phyloP scores from a whole-genome alignment of 352 stramenopile species.

The Globisporangium cederbergense region DNA sequence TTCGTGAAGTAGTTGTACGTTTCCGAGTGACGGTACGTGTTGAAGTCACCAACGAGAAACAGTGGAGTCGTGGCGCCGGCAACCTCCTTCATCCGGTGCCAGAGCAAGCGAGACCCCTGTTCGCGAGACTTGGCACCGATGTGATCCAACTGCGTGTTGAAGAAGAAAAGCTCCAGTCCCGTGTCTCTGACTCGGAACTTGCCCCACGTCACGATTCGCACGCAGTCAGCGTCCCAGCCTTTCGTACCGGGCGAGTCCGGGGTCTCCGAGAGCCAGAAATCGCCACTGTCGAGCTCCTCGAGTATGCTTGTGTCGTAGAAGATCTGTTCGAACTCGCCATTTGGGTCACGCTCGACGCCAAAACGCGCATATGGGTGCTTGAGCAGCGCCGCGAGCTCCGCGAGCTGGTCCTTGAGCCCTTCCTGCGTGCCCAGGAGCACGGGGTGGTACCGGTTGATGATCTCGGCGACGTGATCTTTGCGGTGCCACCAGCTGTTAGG shows the following conservation, averaged over 20 bases:
- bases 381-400: constrained; percentile 50
- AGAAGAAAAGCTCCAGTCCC: constrained; percentile 63
- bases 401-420: constrained; percentile 63
- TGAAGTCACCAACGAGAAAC: constrained; percentile 85
- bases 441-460: constrained; percentile 74
- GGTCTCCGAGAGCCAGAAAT: constrained; percentile 77
- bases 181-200: constrained; percentile 62
- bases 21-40: constrained; percentile 77
- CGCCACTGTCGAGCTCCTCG: constrained; percentile 46
- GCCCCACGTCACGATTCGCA: constrained; percentile 69
- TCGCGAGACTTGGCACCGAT: constrained; percentile 45
- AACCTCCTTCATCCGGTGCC: constrained; percentile 60
- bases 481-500: constrained; percentile 63
- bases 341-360: constrained; percentile 60
- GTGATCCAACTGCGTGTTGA: constrained; percentile 81
- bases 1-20: constrained; percentile 85
- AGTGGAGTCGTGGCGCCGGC: constrained; percentile 43
- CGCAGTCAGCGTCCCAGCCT: constrained; percentile 65
- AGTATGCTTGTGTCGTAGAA: constrained; percentile 67
- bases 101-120: constrained; percentile 54
- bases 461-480: constrained; percentile 69
- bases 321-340: constrained; percentile 81
- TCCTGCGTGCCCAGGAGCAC: constrained; percentile 73
- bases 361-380: constrained; percentile 68
- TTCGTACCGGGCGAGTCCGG: constrained; percentile 50